Conservation (phyloP, 768 basidiomycete species). For the Suillus paluster region DNA sequence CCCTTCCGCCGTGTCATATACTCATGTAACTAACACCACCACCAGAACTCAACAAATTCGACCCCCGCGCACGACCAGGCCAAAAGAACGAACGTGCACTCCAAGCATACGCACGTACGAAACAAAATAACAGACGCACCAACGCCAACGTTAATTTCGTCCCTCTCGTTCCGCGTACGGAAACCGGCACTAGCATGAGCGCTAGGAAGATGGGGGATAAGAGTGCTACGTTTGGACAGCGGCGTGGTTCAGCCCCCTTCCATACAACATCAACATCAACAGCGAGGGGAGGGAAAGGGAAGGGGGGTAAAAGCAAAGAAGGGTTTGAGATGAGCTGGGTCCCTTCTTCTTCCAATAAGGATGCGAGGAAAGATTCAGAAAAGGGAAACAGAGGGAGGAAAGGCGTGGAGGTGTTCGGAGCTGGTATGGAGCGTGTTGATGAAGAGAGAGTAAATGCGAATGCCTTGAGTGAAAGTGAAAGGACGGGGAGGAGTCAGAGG, state of each 20-base stretch:
- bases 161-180: slow-evolving; percentile 57
- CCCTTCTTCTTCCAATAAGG: slow-evolving; percentile 47
- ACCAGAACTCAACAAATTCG: slow-evolving; percentile 57
- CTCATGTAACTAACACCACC: not conserved
- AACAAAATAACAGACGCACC: slow-evolving; percentile 43
- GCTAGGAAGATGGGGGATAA: slow-evolving; percentile 40
- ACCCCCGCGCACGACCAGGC: slow-evolving; percentile 55
- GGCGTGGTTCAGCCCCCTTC: slow-evolving; percentile 42
- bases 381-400: slow-evolving; percentile 41
- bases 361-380: slow-evolving; percentile 33
- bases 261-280: slow-evolving; percentile 18
- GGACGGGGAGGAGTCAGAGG: slow-evolving; percentile 78
- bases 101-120: slow-evolving; percentile 47
- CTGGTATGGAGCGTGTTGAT: slow-evolving; percentile 85
- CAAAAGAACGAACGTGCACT: slow-evolving; percentile 52
- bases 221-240: slow-evolving; percentile 72
- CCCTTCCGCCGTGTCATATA: slow-evolving; percentile 22
- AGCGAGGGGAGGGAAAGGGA: too few relatives aligned
- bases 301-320: slow-evolving; percentile 52
- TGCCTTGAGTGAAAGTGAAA: slow-evolving; percentile 65
- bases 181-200: slow-evolving; percentile 28
- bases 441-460: slow-evolving; percentile 45
- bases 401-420: slow-evolving; percentile 82
- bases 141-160: slow-evolving; percentile 64
- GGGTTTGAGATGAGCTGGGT: slow-evolving; percentile 87